These are phyloP conservation scores for Smallanthus sonchifolius DNA, from an alignment of 129 eudicot species.

Conservation along the genomic window DNA sequence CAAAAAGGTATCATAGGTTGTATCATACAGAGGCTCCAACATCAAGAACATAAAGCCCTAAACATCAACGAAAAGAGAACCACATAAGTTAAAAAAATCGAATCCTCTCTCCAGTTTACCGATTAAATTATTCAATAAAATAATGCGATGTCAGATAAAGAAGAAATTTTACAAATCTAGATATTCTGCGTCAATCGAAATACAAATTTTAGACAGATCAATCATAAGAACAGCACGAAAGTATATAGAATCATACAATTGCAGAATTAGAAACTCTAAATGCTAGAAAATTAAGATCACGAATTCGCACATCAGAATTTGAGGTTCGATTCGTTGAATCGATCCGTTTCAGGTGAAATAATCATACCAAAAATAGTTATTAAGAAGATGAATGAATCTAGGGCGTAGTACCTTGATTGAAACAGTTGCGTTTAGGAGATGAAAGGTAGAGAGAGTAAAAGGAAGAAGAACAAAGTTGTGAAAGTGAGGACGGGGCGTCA, in stretches of 20 bases:
- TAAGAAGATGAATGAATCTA: not conserved
- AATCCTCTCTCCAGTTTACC: not conserved
- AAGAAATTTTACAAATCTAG: conserved; percentile 23
- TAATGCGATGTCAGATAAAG: conserved; percentile 13
- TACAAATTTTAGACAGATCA: not conserved
- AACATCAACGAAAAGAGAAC: not conserved
- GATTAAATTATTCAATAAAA: not conserved
- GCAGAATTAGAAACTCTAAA: conserved; percentile 11
- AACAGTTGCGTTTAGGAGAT: not conserved
- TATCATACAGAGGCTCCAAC: conserved; percentile 23
- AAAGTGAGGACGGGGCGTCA: not conserved
- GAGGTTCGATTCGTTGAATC: not conserved
- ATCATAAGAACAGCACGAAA: conserved; percentile 13
- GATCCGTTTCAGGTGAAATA: not conserved
- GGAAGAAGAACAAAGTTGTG: not conserved
- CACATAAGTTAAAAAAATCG: not conserved
- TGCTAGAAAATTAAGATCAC: not conserved
- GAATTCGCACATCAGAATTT: not conserved
- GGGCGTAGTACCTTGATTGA: conserved; percentile 6
- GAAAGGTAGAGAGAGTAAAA: not conserved
- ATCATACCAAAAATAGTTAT: not conserved
- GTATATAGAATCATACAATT: not conserved
- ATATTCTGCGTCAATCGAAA: not conserved
- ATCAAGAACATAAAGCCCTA: conserved; percentile 22
- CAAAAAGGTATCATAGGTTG: not conserved